A percentile compares a stretch with the other conserved stretches of the same genome.
These are phyloP conservation scores for Boletus insuetus DNA, from an alignment of 768 basidiomycete species.

Conservation along the genomic window DNA sequence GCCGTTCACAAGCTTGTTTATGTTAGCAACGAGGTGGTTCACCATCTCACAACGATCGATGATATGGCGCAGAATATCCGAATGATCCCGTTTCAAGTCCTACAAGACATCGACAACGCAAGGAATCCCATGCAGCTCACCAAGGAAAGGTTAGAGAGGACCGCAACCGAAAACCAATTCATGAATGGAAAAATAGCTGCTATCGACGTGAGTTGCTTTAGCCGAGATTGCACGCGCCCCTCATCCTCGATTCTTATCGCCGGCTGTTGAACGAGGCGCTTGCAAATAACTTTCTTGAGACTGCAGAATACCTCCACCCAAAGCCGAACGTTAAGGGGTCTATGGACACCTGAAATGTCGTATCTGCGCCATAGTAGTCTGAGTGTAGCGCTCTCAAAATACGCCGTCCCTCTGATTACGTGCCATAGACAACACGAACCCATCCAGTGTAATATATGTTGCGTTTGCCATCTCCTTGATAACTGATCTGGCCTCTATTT, in stretches of 20 bases:
- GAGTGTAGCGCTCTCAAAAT: neutral
- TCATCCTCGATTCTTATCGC: conserved; percentile 42
- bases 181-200: conserved; percentile 85
- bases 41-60: conserved; percentile 64
- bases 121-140: conserved; percentile 83
- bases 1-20: neutral
- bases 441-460: no score
- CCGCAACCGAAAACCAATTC: conserved; percentile 87
- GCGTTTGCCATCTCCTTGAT: no score
- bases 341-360: neutral
- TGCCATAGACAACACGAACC: neutral
- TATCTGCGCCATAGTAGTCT: neutral
- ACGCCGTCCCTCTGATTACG: neutral
- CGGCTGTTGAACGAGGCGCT: conserved; percentile 66
- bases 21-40: conserved; percentile 69
- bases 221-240: neutral
- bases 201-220: conserved; percentile 50
- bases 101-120: conserved; percentile 75
- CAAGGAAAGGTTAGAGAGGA: conserved; percentile 71
- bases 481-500: no score
- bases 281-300: conserved; percentile 67
- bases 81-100: conserved; percentile 75
- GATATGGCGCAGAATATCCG: conserved; percentile 59
- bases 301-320: conserved; percentile 24
- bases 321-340: conserved; percentile 8